These are phyloP conservation scores for Eucalyptus decipiens DNA, from an alignment of 345 rosid species.

Conservation along the genomic window DNA sequence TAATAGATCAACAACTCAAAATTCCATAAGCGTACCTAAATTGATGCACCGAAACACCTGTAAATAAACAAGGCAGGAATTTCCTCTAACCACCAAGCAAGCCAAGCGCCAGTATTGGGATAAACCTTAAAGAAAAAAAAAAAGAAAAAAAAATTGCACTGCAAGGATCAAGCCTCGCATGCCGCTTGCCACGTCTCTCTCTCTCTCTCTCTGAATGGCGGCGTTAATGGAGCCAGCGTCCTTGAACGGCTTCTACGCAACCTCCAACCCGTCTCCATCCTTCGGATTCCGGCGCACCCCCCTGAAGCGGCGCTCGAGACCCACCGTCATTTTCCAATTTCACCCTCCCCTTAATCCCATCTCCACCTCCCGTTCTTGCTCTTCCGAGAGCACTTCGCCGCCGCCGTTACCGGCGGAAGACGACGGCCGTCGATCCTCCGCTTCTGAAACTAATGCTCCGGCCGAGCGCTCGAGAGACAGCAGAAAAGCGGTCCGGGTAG, in stretches of 20 bases:
- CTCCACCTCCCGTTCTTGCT: background rate
- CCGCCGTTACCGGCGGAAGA: background rate
- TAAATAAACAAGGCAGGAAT: background rate
- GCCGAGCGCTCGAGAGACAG: conserved; percentile 19
- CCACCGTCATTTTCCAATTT: background rate
- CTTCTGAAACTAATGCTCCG: background rate
- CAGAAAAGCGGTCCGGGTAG: conserved; percentile 58
- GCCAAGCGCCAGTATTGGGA: background rate
- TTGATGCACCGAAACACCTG: background rate
- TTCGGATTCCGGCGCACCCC: background rate
- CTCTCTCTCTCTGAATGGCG: background rate
- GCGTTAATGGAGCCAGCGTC: background rate
- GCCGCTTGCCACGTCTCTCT: background rate
- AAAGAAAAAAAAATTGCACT: background rate
- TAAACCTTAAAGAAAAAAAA: background rate
- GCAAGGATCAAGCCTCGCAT: background rate
- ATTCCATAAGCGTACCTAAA: background rate
- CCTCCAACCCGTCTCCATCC: background rate
- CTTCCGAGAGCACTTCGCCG: background rate
- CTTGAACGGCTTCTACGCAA: background rate
- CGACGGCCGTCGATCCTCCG: background rate
- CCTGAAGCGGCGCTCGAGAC: background rate
- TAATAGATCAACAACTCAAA: background rate
- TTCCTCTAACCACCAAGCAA: background rate
- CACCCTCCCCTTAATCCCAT: background rate